These are phyloP conservation scores for Fusarium armeniacum DNA, from an alignment of 2,329 filamentous ascomycete species.

Conservation along the genomic window DNA sequence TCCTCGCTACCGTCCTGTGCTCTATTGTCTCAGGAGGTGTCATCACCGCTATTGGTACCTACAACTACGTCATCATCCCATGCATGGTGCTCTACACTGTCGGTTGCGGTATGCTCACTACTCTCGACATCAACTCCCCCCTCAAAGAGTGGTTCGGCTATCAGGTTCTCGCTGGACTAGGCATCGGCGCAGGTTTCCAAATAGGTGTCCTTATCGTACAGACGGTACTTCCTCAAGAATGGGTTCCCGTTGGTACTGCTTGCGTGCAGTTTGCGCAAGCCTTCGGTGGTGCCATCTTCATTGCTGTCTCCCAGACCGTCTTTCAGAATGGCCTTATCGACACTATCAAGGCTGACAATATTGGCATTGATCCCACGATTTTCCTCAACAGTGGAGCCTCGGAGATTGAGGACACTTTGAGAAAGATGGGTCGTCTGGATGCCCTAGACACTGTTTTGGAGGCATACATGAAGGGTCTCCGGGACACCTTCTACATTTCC, in stretches of 20 bases:
- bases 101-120: constrained; percentile 69
- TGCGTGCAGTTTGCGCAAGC: constrained; percentile 73
- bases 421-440: constrained; percentile 57
- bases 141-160: constrained; percentile 69
- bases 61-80: constrained; percentile 57
- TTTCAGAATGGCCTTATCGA: constrained; percentile 74
- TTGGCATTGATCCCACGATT: constrained; percentile 61
- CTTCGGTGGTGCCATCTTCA: constrained; percentile 75
- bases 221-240: constrained; percentile 63
- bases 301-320: constrained; percentile 75
- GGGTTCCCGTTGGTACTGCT: constrained; percentile 66
- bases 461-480: constrained; percentile 65
- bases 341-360: constrained; percentile 61
- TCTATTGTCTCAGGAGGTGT: constrained; percentile 61
- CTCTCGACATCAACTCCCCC: constrained; percentile 62
- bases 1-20: constrained; percentile 65
- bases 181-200: constrained; percentile 65
- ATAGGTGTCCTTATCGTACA: constrained; percentile 65
- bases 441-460: constrained; percentile 60
- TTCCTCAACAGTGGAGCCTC: constrained; percentile 69
- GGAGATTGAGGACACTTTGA: constrained; percentile 62
- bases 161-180: constrained; percentile 68
- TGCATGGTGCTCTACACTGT: constrained; percentile 60
- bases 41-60: constrained; percentile 61
- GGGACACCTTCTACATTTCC: constrained; percentile 66